Base-by-base conservation (phyloP, 768 basidiomycete species). In the Boletus sp. region DNA sequence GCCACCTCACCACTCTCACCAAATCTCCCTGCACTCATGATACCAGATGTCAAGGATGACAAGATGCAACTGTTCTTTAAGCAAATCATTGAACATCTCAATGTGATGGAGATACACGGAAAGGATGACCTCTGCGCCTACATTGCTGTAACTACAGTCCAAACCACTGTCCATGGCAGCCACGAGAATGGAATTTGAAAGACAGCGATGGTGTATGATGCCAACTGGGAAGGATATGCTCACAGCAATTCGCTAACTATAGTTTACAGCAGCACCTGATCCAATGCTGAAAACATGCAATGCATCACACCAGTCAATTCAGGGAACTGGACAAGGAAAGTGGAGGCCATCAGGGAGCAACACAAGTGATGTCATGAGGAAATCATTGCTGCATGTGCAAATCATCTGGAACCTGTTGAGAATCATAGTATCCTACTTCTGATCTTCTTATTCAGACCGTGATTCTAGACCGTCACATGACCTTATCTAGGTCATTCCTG, bases 271-370 rank as follows among this genome's bases (percentile, higher is more conserved):
- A 54, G 55, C 56, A 40, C 59, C n/a, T 17, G 56, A 17, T 54
- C 66, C 3, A 55, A 61, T 18, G 40, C 15, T 3, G 52, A 59
- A 39, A 42, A 50, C 6, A 3, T 49, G 24, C 50, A 50, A 12
- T 17, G 12, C 51, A 37, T 30, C 51, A 47, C 2, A 14, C 52
- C 7, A 48, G 59, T 35, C 64, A 60, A 20, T 65, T 68, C 14
- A 57, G 58, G n/a, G 67, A 67, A 41, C 54, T 62, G 9, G 80
- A 87, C 67, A 89, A 90, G 70, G 89, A 89, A 73, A 90, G 90
- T 60, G 51, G 41, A 7, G 48, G 33, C 35, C 52, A 55, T 56
- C 52, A 39, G 2, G 50, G 40, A 1, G 14, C 50, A 58, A 39
- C 47, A 55, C 48, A n/a, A 59, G 42, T 7, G 57, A 64, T 28